phyloP scores from a whole-genome alignment of 345 rosid genomes.

The Gossypium rotundifolium region DNA sequence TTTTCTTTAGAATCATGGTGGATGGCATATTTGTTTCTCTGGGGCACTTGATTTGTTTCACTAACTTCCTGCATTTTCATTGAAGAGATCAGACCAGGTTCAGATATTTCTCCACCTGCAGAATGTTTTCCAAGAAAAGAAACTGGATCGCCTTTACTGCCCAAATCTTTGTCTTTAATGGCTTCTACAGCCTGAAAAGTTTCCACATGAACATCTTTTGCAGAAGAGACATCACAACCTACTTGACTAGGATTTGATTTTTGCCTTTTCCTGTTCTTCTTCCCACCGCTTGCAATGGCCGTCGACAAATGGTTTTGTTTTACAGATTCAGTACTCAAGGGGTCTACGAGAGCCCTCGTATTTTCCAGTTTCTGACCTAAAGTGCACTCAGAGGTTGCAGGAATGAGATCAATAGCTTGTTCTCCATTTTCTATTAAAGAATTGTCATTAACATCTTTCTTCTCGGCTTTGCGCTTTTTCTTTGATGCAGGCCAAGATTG shows the following conservation, averaged over 20 bases:
- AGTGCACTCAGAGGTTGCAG: too few relatives aligned
- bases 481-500: too few relatives aligned
- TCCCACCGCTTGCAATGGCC: slow-evolving; percentile 12
- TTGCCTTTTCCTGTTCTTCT: slow-evolving; percentile 30
- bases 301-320: background rate
- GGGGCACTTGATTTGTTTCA: slow-evolving; percentile 11
- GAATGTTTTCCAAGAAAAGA: slow-evolving; percentile 1
- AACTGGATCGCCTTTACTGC: slow-evolving; percentile 16
- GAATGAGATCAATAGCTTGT: too few relatives aligned
- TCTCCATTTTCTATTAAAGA: too few relatives aligned
- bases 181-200: slow-evolving; percentile 8
- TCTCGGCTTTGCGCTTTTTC: too few relatives aligned
- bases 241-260: slow-evolving; percentile 20
- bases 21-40: background rate
- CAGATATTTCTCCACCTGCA: slow-evolving; percentile 10
- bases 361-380: too few relatives aligned
- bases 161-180: slow-evolving; percentile 12
- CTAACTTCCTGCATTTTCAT: slow-evolving; percentile 26
- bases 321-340: background rate
- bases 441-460: too few relatives aligned
- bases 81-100: slow-evolving; percentile 19
- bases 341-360: too few relatives aligned
- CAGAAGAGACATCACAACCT: slow-evolving; percentile 9
- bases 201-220: slow-evolving; percentile 15
- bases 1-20: slow-evolving; percentile 23